Evolutionary conservation across 2,329 filamentous ascomycete species (phyloP).

Genomic region (Thyridium curvatum): DNA sequence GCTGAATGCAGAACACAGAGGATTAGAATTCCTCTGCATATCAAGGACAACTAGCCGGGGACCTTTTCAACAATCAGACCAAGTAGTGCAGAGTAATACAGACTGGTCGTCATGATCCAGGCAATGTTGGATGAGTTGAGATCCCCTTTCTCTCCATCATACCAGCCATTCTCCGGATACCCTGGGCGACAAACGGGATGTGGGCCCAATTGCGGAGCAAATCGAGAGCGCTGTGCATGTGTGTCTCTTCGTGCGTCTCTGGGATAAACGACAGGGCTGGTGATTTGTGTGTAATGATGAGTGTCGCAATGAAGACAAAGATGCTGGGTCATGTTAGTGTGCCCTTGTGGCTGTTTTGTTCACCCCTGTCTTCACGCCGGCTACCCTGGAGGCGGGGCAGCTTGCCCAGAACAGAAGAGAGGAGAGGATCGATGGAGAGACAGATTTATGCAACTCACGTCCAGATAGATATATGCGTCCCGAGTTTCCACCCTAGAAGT

Average conservation of each 20-base stretch:
- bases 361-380: too few species aligned
- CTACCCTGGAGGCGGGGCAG: too few species aligned
- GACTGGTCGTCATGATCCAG: neutral
- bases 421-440: neutral
- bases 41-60: too few species aligned
- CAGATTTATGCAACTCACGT: slow-evolving; percentile 3
- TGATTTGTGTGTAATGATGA: slow-evolving; percentile 6
- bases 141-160: slow-evolving; percentile 7
- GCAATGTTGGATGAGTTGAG: neutral
- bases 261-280: slow-evolving; percentile 7
- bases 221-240: slow-evolving; percentile 5
- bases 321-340: neutral
- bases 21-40: too few species aligned
- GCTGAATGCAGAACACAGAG: too few species aligned
- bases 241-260: slow-evolving; percentile 3
- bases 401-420: too few species aligned
- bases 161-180: slow-evolving; percentile 5
- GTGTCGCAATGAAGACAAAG: slow-evolving; percentile 6
- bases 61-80: too few species aligned
- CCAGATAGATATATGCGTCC: slow-evolving; percentile 6
- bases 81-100: too few species aligned
- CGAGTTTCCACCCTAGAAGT: slow-evolving; percentile 7
- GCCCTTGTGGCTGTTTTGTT: too few species aligned
- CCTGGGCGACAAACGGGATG: slow-evolving; percentile 6
- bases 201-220: slow-evolving; percentile 7